Evolutionary conservation across 768 basidiomycete species (phyloP), one percentile per base, ranked within the genome.

Genomic region (Hericium rajendrae): DNA sequence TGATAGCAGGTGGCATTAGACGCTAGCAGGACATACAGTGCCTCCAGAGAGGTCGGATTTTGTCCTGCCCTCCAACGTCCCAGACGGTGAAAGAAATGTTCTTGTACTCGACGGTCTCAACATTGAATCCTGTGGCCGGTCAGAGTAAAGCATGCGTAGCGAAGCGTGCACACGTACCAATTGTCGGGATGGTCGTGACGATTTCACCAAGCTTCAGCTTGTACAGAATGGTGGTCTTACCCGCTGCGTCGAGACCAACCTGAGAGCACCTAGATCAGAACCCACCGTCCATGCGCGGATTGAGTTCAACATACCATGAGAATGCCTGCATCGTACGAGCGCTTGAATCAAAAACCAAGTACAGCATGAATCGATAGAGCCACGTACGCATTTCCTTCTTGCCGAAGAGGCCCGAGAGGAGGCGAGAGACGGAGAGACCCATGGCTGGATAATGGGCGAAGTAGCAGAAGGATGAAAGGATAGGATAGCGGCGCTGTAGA

Each of bases 11-110:
- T 46, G 43, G 22, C 16, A 46, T 20, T 51, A 48, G 59, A 62
- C 58, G 18, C 24, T 26, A 22, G 49, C n/a, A 22, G 63, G 55
- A 84, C 93, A 69, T 69, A 97, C 97, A 99, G 80, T 99, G 97
- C 85, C 95, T 92, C 97, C 97, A 99, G 66, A 98, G 85, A 65
- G 95, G 95, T 67, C 95, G 86, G 74, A 98, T 98, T 86, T 98
- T 99, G 78, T 99, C 95, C 78, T 99, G 95, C 67, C 95, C 97
- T 83, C 97, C 97, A 62, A 99, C 97, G 76, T 99, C 97, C 97
- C 97, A 98, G 49, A 98, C 97, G 22, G 95, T 99, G 84, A 99
- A 99, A 24, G 94, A 97, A 64, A 98, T 97, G 81, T 98, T 99
- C 83, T 97, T 98, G 78, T 99, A 98, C 74, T 98, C 95, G 65